Evolutionary conservation across 352 stramenopile species (phyloP).

Genomic region (Phytophthora fragariae): DNA sequence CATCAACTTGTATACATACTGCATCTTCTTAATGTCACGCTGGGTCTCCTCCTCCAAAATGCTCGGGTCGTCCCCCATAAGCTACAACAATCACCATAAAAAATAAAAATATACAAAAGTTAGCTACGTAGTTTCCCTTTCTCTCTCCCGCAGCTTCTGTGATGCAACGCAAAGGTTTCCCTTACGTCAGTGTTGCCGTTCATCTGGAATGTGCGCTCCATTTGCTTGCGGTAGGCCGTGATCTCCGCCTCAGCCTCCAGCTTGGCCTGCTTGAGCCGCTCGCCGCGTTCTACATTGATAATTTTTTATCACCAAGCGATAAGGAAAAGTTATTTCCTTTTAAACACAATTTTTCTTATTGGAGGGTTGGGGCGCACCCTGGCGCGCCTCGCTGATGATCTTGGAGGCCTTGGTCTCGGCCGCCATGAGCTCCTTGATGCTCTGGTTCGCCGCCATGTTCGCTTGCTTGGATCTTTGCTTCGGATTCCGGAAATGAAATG

Average conservation of each 20-base stretch:
- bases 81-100: conserved; percentile 38
- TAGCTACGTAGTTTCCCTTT: not conserved
- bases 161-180: not conserved
- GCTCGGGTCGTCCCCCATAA: conserved; percentile 83
- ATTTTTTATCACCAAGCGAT: not conserved
- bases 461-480: conserved; percentile 20
- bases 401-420: conserved; percentile 92
- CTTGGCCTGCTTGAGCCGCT: conserved; percentile 90
- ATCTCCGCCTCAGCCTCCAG: conserved; percentile 88
- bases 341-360: conserved; percentile 1
- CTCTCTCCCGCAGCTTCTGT: conserved; percentile 14
- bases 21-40: conserved; percentile 85
- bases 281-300: conserved; percentile 68
- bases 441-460: conserved; percentile 84
- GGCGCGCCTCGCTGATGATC: conserved; percentile 88
- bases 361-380: conserved; percentile 40
- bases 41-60: conserved; percentile 82
- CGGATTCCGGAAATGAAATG: not conserved
- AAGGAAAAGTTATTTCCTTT: not conserved
- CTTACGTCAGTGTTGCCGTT: conserved; percentile 84
- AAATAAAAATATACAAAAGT: not conserved
- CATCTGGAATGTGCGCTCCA: conserved; percentile 89
- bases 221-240: conserved; percentile 84
- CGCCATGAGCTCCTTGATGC: conserved; percentile 92
- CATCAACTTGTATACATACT: conserved; percentile 41